Evolutionary conservation across 208 protist genomes (phyloP).

Genomic region (Entamoeba nuttalli): DNA sequence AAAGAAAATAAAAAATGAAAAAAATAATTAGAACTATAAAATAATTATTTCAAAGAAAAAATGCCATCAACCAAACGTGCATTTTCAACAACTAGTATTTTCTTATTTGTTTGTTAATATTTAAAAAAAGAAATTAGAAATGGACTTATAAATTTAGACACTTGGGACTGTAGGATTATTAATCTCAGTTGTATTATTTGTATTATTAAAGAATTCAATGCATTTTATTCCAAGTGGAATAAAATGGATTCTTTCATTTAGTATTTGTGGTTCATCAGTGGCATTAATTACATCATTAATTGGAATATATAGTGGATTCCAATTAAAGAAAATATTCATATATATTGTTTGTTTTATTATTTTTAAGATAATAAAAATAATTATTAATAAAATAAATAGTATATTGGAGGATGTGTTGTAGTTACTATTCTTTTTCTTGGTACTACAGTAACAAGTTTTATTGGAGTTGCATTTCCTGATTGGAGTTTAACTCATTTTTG

Average conservation of each 20-base stretch:
- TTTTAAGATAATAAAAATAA: background rate
- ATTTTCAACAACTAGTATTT: background rate
- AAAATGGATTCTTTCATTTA: background rate
- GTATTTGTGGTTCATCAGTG: background rate
- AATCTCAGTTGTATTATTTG: background rate
- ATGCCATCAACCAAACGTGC: background rate
- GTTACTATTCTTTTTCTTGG: background rate
- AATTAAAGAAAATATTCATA: background rate
- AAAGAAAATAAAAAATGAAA: too few species aligned
- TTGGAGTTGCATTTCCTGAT: background rate
- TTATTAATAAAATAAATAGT: background rate
- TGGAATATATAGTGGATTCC: background rate
- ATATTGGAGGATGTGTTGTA: background rate
- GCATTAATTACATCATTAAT: background rate
- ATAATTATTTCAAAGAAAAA: background rate
- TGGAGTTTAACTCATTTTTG: background rate
- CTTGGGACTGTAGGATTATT: background rate
- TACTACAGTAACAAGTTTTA: background rate
- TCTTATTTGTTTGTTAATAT: background rate
- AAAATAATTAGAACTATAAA: too few species aligned
- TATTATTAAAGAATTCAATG: background rate
- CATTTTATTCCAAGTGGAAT: background rate
- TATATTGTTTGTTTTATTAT: background rate
- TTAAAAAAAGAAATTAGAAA: background rate
- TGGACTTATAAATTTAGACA: background rate